Percentiles rank a stretch among this genome's conserved stretches.
These are phyloP conservation scores for Backusella australiensis DNA, from an alignment of 192 early-diverging fungal species.

Conservation along the genomic window DNA sequence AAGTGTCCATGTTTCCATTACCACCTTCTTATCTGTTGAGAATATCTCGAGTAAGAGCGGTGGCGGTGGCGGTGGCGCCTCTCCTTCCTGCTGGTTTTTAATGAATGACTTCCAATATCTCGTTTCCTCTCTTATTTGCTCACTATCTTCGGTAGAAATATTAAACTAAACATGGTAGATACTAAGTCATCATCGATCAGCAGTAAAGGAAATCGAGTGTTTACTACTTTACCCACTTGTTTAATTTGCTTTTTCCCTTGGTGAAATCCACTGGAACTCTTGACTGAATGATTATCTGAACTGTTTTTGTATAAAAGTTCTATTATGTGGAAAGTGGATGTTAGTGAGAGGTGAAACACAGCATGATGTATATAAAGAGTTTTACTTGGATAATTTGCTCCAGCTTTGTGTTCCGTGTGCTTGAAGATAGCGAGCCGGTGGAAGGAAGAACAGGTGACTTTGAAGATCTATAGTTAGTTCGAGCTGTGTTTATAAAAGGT, in stretches of 20 bases:
- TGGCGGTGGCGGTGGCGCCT: slow-evolving; percentile 59
- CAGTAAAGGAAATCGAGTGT: neutral
- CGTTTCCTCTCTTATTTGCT: slow-evolving; percentile 70
- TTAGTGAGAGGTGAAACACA: neutral
- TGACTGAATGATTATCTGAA: slow-evolving; percentile 70
- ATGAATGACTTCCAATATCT: slow-evolving; percentile 74
- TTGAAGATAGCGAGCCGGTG: slow-evolving; percentile 9
- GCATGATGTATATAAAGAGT: neutral
- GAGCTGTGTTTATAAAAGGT: neutral
- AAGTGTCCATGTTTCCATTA: slow-evolving; percentile 86
- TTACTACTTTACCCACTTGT: slow-evolving; percentile 60
- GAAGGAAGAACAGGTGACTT: neutral
- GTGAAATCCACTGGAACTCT: slow-evolving; percentile 39
- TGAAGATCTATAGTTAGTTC: neutral
- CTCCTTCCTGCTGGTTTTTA: slow-evolving; percentile 28
- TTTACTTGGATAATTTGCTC: slow-evolving; percentile 58
- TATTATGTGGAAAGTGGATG: slow-evolving; percentile 15
- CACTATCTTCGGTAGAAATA: slow-evolving; percentile 74
- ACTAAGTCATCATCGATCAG: neutral
- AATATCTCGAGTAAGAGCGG: slow-evolving; percentile 69
- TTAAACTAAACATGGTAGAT: slow-evolving; percentile 64
- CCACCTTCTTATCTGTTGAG: slow-evolving; percentile 52
- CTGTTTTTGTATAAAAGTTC: slow-evolving; percentile 78
- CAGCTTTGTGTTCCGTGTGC: slow-evolving; percentile 43
- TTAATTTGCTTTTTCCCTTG: slow-evolving; percentile 44